Evolutionary conservation across 1,284 basidiomycete genomes (phyloP).

Genomic region (Cutaneotrichosporon curvatum): DNA sequence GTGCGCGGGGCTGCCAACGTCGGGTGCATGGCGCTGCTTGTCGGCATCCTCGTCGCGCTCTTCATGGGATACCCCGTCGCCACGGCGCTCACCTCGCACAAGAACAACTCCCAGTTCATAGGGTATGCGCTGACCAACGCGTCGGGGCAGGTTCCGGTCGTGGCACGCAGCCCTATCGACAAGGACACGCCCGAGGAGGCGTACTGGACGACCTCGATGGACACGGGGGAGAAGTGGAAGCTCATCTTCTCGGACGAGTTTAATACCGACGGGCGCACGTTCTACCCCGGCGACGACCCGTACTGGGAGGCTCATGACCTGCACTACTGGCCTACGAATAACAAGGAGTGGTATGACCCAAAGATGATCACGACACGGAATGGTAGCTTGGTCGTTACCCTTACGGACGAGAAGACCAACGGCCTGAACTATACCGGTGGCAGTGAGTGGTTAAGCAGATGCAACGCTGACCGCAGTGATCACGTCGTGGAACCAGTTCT

Average conservation of each 20-base stretch:
- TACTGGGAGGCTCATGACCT: constrained; percentile 53
- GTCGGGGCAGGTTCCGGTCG: constrained; percentile 49
- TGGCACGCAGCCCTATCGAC: constrained; percentile 55
- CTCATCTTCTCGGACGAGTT: constrained; percentile 93
- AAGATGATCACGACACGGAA: constrained; percentile 51
- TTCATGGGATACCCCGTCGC: constrained; percentile 75
- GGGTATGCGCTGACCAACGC: constrained; percentile 62
- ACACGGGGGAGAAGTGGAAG: constrained; percentile 63
- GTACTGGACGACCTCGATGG: constrained; percentile 54
- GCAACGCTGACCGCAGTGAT: constrained; percentile 29
- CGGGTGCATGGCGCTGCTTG: constrained; percentile 52
- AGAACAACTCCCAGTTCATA: constrained; percentile 52
- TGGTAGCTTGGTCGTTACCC: constrained; percentile 70
- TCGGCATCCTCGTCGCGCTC: constrained; percentile 50
- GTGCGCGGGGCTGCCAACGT: constrained; percentile 9
- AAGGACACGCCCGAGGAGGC: constrained; percentile 58
- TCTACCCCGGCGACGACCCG: constrained; percentile 53
- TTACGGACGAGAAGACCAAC: constrained; percentile 52
- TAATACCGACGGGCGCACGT: constrained; percentile 60
- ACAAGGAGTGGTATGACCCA: constrained; percentile 60
- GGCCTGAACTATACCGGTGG: constrained; percentile 72
- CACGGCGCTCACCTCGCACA: constrained; percentile 47
- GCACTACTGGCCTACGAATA: constrained; percentile 65
- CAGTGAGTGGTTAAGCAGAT: constrained; percentile 19
- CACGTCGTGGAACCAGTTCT: constrained; percentile 76